These are phyloP conservation scores for Cardamine resedifolia DNA, from an alignment of 345 rosid species.

Conservation along the genomic window DNA sequence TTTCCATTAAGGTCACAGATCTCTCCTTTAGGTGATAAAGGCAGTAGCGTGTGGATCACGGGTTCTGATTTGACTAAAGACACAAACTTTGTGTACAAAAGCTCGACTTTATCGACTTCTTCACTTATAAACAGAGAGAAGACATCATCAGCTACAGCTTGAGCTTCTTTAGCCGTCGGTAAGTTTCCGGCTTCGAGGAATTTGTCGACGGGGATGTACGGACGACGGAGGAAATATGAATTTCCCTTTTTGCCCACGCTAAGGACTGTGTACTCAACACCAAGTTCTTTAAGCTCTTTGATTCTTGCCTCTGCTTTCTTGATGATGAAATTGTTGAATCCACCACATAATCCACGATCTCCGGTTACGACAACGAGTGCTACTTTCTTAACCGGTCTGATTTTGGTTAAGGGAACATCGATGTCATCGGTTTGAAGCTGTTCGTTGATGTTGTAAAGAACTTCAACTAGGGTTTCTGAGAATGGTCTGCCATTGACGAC, in stretches of 20 bases:
- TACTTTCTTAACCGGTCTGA: conserved; percentile 94
- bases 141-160: conserved; percentile 68
- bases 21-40: conserved; percentile 89
- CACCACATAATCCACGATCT: conserved; percentile 90
- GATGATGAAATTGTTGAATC: conserved; percentile 63
- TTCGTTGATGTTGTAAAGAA: conserved; percentile 92
- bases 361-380: conserved; percentile 92
- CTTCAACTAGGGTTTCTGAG: conserved; percentile 87
- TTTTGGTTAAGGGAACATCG: conserved; percentile 74
- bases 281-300: conserved; percentile 60
- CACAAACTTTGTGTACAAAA: conserved; percentile 88
- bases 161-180: conserved; percentile 79
- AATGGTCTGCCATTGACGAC: conserved; percentile 89
- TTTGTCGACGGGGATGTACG: conserved; percentile 76
- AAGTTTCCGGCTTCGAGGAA: conserved; percentile 48
- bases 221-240: conserved; percentile 67
- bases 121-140: conserved; percentile 75
- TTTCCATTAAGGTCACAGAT: conserved; percentile 81
- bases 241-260: conserved; percentile 96
- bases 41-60: conserved; percentile 85
- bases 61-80: conserved; percentile 83
- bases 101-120: conserved; percentile 95
- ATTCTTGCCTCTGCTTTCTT: conserved; percentile 87
- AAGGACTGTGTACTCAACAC: conserved; percentile 61
- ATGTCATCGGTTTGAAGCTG: conserved; percentile 87